Conservation (phyloP, 257 asterid species). For the Capsicum rhomboideum region DNA sequence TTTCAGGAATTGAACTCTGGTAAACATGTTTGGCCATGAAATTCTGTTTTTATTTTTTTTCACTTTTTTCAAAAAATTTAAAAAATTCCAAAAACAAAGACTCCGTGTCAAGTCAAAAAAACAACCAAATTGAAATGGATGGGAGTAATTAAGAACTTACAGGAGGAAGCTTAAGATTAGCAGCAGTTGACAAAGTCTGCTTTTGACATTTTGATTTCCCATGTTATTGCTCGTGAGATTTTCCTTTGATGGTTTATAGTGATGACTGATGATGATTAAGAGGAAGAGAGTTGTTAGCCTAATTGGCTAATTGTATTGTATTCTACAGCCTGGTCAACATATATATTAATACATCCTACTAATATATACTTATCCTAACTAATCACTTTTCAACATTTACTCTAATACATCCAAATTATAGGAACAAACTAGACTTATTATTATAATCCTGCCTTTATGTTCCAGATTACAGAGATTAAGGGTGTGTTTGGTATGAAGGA, state of each 20-base stretch:
- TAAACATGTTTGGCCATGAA: too few species aligned
- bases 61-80: too few species aligned
- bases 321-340: not conserved
- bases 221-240: not conserved
- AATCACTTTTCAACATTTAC: not conserved
- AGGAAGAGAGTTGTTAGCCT: not conserved
- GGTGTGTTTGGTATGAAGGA: not conserved
- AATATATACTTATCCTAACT: not conserved
- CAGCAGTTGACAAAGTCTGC: slow-evolving; percentile 7
- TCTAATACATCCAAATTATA: not conserved
- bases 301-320: not conserved
- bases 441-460: not conserved
- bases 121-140: too few species aligned
- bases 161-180: slow-evolving; percentile 18
- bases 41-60: too few species aligned
- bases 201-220: slow-evolving; percentile 5
- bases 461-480: not conserved
- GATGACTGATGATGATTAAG: not conserved
- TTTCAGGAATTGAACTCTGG: too few species aligned
- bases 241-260: not conserved
- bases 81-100: too few species aligned
- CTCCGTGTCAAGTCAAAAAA: too few species aligned
- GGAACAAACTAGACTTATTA: not conserved
- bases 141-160: not conserved
- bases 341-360: not conserved